Conservation (phyloP, 352 stramenopile genomes). For the Thraustochytrium sp. region DNA sequence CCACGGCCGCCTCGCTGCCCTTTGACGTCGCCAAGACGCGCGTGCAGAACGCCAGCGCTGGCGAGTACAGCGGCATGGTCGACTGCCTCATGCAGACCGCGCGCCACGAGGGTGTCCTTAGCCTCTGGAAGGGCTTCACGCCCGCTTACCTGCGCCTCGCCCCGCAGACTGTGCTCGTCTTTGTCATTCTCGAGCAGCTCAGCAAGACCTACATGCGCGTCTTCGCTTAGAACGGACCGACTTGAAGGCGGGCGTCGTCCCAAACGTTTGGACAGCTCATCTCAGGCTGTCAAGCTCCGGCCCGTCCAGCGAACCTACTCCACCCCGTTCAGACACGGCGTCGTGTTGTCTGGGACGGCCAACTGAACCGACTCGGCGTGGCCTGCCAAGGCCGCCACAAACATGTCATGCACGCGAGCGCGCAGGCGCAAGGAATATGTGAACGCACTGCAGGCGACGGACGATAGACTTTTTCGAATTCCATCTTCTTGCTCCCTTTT, state of each 20-base stretch:
- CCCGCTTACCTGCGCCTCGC: slow-evolving; percentile 46
- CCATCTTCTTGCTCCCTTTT: too few relatives aligned
- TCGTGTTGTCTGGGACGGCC: too few relatives aligned
- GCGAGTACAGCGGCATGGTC: slow-evolving; percentile 25
- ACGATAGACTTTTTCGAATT: too few relatives aligned
- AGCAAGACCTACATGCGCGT: neutral
- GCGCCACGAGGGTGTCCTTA: slow-evolving; percentile 41
- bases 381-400: too few relatives aligned
- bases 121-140: slow-evolving; percentile 47
- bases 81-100: slow-evolving; percentile 38
- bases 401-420: too few relatives aligned
- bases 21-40: slow-evolving; percentile 74
- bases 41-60: slow-evolving; percentile 60
- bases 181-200: slow-evolving; percentile 48
- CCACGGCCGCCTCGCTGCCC: slow-evolving; percentile 63
- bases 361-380: too few relatives aligned
- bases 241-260: neutral
- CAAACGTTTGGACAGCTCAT: neutral
- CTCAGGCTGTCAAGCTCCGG: too few relatives aligned
- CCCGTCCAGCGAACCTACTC: too few relatives aligned
- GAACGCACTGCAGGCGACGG: too few relatives aligned
- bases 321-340: too few relatives aligned
- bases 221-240: neutral
- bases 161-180: slow-evolving; percentile 45
- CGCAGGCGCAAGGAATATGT: too few relatives aligned